A percentile compares a stretch with the other conserved stretches of the same genome.
Conservation (phyloP, 306 rosid species). For the Dryas octopetala region DNA sequence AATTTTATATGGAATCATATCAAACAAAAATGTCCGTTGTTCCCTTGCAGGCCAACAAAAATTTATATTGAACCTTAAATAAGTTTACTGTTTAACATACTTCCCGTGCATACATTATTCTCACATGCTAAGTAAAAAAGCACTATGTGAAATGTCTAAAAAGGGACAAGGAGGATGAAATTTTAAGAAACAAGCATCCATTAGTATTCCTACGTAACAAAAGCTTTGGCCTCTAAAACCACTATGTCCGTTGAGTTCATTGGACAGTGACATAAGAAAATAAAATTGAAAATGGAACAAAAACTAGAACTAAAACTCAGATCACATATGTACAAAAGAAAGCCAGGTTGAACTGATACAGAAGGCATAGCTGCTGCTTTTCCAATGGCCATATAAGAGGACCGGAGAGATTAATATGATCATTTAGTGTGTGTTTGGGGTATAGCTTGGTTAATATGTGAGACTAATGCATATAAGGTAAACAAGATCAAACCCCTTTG, state of each 20-base stretch:
- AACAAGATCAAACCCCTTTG: conserved; percentile 43
- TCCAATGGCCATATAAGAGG: conserved; percentile 23
- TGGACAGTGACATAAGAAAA: background rate
- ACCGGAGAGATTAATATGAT: conserved; percentile 22
- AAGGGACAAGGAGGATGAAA: background rate
- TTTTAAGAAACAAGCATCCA: conserved; percentile 15
- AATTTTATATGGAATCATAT: too few species aligned
- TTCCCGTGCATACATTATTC: too few species aligned
- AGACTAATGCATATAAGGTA: conserved; percentile 44
- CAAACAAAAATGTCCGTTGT: too few species aligned
- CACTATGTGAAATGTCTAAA: background rate
- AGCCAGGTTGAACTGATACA: conserved; percentile 19
- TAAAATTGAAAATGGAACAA: conserved; percentile 9
- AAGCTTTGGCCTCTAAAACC: background rate
- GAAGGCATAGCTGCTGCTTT: conserved; percentile 31
- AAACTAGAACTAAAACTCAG: conserved; percentile 12
- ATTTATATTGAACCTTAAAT: too few species aligned
- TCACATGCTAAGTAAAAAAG: too few species aligned
- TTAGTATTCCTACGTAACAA: conserved; percentile 11
- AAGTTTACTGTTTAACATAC: too few species aligned
- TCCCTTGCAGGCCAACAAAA: too few species aligned
- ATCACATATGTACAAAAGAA: conserved; percentile 33
- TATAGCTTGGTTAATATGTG: conserved; percentile 33
- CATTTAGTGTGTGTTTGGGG: conserved; percentile 24
- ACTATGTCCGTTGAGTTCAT: background rate